These are phyloP conservation scores for Fusarium incarnatum DNA, from an alignment of 2,329 filamentous ascomycete species.

Conservation along the genomic window DNA sequence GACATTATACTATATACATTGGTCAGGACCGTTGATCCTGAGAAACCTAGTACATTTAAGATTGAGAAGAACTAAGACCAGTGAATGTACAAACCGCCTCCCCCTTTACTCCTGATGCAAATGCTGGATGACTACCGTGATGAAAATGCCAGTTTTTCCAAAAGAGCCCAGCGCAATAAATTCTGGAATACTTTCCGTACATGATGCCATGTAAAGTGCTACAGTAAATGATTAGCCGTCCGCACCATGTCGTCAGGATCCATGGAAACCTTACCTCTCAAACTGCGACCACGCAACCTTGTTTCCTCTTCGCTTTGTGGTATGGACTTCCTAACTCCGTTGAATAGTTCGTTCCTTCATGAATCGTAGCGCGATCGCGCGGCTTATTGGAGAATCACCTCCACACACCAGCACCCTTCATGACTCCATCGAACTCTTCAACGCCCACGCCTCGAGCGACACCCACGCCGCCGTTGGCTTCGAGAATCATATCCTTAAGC, in stretches of 20 bases:
- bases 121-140: background rate
- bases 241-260: background rate
- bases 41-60: slow-evolving; percentile 19
- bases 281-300: background rate
- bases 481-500: slow-evolving; percentile 91
- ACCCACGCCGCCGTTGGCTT: slow-evolving; percentile 86
- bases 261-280: slow-evolving; percentile 7
- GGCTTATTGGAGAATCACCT: slow-evolving; percentile 60
- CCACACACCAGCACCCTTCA: slow-evolving; percentile 87
- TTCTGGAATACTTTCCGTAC: background rate
- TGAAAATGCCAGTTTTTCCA: background rate
- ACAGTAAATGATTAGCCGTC: slow-evolving; percentile 7
- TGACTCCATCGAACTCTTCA: slow-evolving; percentile 87
- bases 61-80: slow-evolving; percentile 2
- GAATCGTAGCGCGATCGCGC: slow-evolving; percentile 21
- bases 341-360: slow-evolving; percentile 33
- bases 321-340: slow-evolving; percentile 18
- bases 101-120: background rate
- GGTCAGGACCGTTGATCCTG: slow-evolving; percentile 30
- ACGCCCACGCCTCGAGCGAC: slow-evolving; percentile 76
- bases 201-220: background rate
- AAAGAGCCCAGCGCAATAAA: background rate
- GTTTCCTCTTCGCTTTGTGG: background rate
- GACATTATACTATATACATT: slow-evolving; percentile 30
- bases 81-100: slow-evolving; percentile 1